phyloP scores from a whole-genome alignment of 352 stramenopile genomes.

The Globisporangium iwayamae region DNA sequence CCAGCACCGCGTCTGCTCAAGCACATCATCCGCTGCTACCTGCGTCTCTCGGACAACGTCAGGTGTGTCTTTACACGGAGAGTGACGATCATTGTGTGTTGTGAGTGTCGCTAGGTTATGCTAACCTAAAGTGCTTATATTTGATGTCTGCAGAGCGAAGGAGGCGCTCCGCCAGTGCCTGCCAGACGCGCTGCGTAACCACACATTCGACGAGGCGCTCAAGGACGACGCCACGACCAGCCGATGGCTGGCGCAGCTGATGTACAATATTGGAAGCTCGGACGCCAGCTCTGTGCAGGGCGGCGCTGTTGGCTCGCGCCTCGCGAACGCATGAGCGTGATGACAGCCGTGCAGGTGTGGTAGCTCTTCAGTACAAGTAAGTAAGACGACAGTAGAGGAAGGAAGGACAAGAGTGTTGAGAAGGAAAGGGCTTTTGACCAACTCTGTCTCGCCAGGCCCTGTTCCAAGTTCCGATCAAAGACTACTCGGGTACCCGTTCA shows the following conservation, averaged over 20 bases:
- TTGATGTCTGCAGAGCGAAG: slow-evolving; percentile 74
- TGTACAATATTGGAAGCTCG: slow-evolving; percentile 86
- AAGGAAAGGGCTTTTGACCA: too few relatives aligned
- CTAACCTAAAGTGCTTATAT: background rate
- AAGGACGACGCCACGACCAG: slow-evolving; percentile 96
- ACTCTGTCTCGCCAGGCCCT: too few relatives aligned
- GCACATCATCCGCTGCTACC: slow-evolving; percentile 98
- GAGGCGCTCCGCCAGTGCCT: slow-evolving; percentile 97
- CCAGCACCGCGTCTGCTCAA: slow-evolving; percentile 96
- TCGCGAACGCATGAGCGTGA: slow-evolving; percentile 16
- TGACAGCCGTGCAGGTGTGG: too few relatives aligned
- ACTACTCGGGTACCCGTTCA: too few relatives aligned
- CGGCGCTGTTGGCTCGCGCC: slow-evolving; percentile 16
- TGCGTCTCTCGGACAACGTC: slow-evolving; percentile 90
- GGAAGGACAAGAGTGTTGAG: too few relatives aligned
- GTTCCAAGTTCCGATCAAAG: too few relatives aligned
- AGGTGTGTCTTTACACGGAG: slow-evolving; percentile 9
- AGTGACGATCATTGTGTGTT: background rate
- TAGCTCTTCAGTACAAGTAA: too few relatives aligned
- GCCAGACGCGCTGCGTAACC: slow-evolving; percentile 91
- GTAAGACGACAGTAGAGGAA: too few relatives aligned
- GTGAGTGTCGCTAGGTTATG: slow-evolving; percentile 3
- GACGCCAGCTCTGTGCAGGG: slow-evolving; percentile 13
- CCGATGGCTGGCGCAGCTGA: slow-evolving; percentile 94
- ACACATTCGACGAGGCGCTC: slow-evolving; percentile 93